Conservation (phyloP, 306 rosid genomes). For the Cucurbita ficifolia region DNA sequence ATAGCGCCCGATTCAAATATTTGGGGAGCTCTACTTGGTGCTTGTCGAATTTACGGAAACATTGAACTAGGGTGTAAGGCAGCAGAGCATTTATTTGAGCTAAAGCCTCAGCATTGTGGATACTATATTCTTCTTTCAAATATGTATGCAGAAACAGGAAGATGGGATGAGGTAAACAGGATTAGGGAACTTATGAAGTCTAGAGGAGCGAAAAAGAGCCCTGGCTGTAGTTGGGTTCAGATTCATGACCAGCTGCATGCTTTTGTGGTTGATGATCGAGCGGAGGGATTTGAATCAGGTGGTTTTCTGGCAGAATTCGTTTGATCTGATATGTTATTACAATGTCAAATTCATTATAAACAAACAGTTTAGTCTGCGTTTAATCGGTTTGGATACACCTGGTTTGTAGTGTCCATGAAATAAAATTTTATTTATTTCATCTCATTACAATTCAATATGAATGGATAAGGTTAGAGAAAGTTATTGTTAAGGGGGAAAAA, state of each 20-base stretch:
- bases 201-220: slow-evolving; percentile 58
- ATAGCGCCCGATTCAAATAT: slow-evolving; percentile 51
- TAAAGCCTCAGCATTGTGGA: slow-evolving; percentile 67
- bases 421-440: no score
- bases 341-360: background rate
- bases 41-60: slow-evolving; percentile 65
- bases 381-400: no score
- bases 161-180: slow-evolving; percentile 73
- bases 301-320: slow-evolving; percentile 21
- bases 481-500: no score
- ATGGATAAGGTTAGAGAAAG: no score
- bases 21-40: slow-evolving; percentile 92
- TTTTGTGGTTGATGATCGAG: slow-evolving; percentile 51
- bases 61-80: slow-evolving; percentile 62
- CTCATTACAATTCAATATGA: no score
- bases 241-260: slow-evolving; percentile 39
- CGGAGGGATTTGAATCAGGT: slow-evolving; percentile 27
- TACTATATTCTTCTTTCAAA: slow-evolving; percentile 79
- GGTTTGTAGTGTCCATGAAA: no score
- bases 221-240: slow-evolving; percentile 79
- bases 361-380: no score
- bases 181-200: slow-evolving; percentile 73
- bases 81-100: slow-evolving; percentile 55
- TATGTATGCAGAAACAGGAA: slow-evolving; percentile 80
- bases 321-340: slow-evolving; percentile 1